Evolutionary conservation across 139 green algal genomes (phyloP), one percentile per base, ranked within the genome.

Genomic region (Yamagishiella unicocca): DNA sequence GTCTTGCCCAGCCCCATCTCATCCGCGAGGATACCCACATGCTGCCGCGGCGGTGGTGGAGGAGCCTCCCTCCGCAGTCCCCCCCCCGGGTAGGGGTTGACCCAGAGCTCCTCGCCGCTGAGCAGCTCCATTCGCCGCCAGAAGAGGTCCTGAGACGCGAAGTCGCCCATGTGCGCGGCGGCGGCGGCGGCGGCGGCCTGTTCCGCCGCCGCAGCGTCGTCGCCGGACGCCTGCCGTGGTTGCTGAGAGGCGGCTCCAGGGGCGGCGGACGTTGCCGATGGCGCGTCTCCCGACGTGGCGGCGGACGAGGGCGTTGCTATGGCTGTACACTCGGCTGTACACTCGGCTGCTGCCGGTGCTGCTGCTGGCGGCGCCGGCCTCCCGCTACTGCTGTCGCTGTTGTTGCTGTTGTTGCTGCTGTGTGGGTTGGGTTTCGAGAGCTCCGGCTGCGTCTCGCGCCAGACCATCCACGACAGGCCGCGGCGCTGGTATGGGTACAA

Each of bases 391-490:
- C n/a, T n/a, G n/a, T n/a, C n/a, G n/a, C 10, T 17, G 50, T 2
- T 33, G 50, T 0, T 12, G 46, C 4, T 1, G 50, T 19, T 35
- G 46, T 25, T 33, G 50, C 0, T 43, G 14, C 71, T 79, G 71
- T 22, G 7, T 5, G 25, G 6, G 21, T 27, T 73, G n/a, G n/a
- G 10, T 7, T 40, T 40, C 64, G 8, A 31, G 43, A 67, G 66
- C 85, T 71, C 55, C 9, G 55, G 71, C 37, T 88, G 87, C 42
- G 72, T 68, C 88, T 96, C 94, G 2, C 94, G 88, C 81, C 89
- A 94, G 54, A 83, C 17, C 91, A 96, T 95, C 94, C 94, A 96
- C 0, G 91, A 88, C 45, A 96, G 87, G 8, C 90, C 90, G 7
- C 92, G 87, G 9, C 87, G 89, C 88, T 96, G 94, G 84, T 96